A percentile compares a stretch with the other conserved stretches of the same genome.
Evolutionary conservation across 305 asterid genomes (phyloP).

Genomic region (Fraxinus baroniana): DNA sequence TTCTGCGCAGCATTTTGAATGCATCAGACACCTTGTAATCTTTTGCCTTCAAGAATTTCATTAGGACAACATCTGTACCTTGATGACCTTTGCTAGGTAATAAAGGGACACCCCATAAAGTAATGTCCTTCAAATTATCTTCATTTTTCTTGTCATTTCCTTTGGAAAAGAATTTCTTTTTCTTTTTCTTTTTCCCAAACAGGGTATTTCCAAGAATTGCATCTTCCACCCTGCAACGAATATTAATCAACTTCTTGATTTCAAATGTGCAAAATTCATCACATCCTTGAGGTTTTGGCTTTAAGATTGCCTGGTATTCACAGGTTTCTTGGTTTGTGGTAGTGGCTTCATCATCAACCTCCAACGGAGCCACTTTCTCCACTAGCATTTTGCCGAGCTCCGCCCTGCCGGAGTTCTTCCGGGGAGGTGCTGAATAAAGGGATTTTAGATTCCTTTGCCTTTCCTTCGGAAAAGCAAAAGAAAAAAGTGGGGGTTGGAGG

Average conservation of each 20-base stretch:
- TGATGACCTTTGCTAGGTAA: conserved; percentile 51
- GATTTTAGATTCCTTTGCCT: background rate
- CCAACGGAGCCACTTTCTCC: conserved; percentile 22
- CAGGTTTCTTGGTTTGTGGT: conserved; percentile 12
- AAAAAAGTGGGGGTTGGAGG: conserved; percentile 16
- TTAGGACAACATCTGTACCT: conserved; percentile 55
- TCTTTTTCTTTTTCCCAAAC: conserved; percentile 18
- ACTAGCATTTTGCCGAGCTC: conserved; percentile 34
- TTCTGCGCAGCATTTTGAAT: conserved; percentile 46
- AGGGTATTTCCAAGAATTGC: conserved; percentile 57
- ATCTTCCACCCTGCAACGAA: conserved; percentile 60
- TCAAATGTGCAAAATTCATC: background rate
- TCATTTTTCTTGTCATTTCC: background rate
- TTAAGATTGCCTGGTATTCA: conserved; percentile 17
- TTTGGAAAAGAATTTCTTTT: conserved; percentile 11
- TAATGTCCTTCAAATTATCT: conserved; percentile 29
- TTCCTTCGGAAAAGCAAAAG: background rate
- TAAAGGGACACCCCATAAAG: conserved; percentile 76
- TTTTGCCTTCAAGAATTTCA: conserved; percentile 65
- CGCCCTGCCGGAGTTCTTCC: conserved; percentile 26
- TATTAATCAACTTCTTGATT: conserved; percentile 43
- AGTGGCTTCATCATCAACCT: conserved; percentile 9
- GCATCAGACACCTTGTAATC: conserved; percentile 61
- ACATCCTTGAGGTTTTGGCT: conserved; percentile 27
- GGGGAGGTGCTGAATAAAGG: conserved; percentile 16